Evolutionary conservation across 441 rosid genomes (phyloP), one percentile per base, ranked within the genome.

Genomic region (Theobroma grandiflorum): DNA sequence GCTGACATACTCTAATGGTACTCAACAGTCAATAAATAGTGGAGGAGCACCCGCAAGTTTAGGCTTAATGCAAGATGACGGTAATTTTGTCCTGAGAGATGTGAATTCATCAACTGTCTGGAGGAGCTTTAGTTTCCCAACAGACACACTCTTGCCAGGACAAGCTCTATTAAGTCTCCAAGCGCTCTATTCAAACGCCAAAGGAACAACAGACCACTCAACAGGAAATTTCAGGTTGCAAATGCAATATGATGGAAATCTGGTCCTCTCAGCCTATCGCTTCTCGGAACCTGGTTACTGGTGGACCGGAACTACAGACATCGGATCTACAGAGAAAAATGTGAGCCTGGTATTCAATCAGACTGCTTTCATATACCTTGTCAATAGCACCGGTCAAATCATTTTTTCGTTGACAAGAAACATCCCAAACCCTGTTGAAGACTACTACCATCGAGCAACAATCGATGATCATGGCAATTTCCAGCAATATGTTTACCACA

Each of bases 211-310:
- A n/a, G 62, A 80, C 70, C 80, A 74, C 50, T 82, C 87, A 15
- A 53, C 58, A 5, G 86, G 86, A 66, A 76, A 83, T 33, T 85
- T 75, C 82, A 81, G 50, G 84, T 11, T 83, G 72, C 49, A 81
- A 38, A 78, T 85, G 84, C 88, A 85, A 76, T 2, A 0, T 47
- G 86, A 85, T 75, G 86, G 85, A 18, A 85, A 82, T 8, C 58
- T 80, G 69, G 88, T 85, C 57, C 84, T 85, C 35, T 80, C 85
- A 22, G 82, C 81, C 9, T 80, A 72, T 53, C 80, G 14, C 16
- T 83, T 83, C 33, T 16, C 77, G 14, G 88, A 83, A 78, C 86
- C 82, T 35, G 88, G 84, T 1, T 85, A 85, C 42, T 85, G 86
- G 86, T 42, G 14, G 49, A 80, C 66, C 1, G 61, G 18, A 33